A percentile compares a stretch with the other conserved stretches of the same genome.
Evolutionary conservation across 2,329 filamentous ascomycete genomes (phyloP).

Genomic region (Tolypocladium ophioglossoides): DNA sequence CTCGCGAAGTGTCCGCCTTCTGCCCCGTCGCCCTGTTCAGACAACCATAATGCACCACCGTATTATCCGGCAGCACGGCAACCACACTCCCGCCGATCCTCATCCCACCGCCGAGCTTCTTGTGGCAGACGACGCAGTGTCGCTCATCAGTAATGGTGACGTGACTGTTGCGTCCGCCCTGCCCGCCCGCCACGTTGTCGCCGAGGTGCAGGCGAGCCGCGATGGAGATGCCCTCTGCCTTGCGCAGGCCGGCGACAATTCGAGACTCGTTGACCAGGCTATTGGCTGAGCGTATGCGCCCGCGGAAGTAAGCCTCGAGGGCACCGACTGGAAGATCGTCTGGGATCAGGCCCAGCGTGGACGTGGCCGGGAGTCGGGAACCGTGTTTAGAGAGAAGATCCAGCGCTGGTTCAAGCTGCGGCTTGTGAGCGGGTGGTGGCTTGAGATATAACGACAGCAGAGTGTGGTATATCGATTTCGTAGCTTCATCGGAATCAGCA

Average conservation of each 20-base stretch:
- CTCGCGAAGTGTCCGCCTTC: conserved; percentile 21
- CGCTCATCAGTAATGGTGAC: conserved; percentile 81
- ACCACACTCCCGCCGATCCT: conserved; percentile 84
- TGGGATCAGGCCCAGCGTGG: conserved; percentile 79
- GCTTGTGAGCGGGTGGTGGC: conserved; percentile 61
- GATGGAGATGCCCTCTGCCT: conserved; percentile 67
- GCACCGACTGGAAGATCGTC: conserved; percentile 66
- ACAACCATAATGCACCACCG: conserved; percentile 75
- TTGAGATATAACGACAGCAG: conserved; percentile 82
- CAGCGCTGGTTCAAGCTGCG: conserved; percentile 69
- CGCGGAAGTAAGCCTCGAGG: conserved; percentile 83
- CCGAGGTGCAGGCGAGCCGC: conserved; percentile 68
- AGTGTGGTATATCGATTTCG: conserved; percentile 81
- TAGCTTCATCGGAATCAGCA: conserved; percentile 35
- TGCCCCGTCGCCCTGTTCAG: conserved; percentile 38
- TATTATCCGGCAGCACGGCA: conserved; percentile 75
- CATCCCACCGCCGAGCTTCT: conserved; percentile 76
- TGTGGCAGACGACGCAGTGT: conserved; percentile 87
- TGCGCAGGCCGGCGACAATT: conserved; percentile 65
- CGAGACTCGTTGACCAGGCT: conserved; percentile 70
- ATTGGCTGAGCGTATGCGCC: conserved; percentile 79
- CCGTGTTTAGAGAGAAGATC: conserved; percentile 86
- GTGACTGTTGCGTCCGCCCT: conserved; percentile 46
- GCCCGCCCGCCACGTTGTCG: conserved; percentile 42
- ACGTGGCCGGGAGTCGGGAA: conserved; percentile 77